Base-by-base conservation (phyloP, 306 rosid species). In the Lathyrus aphaca region DNA sequence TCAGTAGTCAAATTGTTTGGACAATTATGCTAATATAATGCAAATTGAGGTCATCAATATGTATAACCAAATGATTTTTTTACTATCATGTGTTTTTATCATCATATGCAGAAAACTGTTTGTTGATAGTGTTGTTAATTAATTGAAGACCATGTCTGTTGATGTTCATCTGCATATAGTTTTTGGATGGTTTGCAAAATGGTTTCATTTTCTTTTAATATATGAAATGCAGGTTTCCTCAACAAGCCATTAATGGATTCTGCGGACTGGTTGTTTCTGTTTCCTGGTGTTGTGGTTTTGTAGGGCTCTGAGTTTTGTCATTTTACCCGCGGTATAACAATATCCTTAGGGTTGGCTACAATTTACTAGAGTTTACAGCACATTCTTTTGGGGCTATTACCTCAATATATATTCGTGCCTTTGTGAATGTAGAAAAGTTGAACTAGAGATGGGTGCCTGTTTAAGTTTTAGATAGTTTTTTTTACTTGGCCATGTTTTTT, bases 381-480 rank as follows among this genome's bases (percentile, higher is more conserved):
- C 78, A 80, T 88, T 86, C 86, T 87, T 83, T 80, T 66, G 86
- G 78, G 92, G 81, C 60, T 60, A 65, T 72, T 68, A 61, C 72
- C 84, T 75, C 77, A 7, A 51, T 76, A 74, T 76, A 74, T 69
- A 64, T 68, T 60, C 80, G 80, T 82, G 78, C 79, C 85, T 32
- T 50, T 78, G 82, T 83, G 92, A 82, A 85, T 81, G 96, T 88
- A 83, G 90, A 74, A 79, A 79, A 81, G 69, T 68, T 79, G 79
- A 86, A 71, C 76, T 66, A 77, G 71, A 54, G 75, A 81, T 75
- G 64, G 66, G 65, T 74, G 83, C 42, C 72, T 55, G 73, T 32
- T 72, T 72, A 77, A 81, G 75, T 79, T 81, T 72, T 84, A 81
- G 84, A 16, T 68, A 76, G 79, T 56, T 64, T 14, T 51, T 51